phyloP scores from a whole-genome alignment of 768 basidiomycete genomes.

The Leccinum subgranulosum region DNA sequence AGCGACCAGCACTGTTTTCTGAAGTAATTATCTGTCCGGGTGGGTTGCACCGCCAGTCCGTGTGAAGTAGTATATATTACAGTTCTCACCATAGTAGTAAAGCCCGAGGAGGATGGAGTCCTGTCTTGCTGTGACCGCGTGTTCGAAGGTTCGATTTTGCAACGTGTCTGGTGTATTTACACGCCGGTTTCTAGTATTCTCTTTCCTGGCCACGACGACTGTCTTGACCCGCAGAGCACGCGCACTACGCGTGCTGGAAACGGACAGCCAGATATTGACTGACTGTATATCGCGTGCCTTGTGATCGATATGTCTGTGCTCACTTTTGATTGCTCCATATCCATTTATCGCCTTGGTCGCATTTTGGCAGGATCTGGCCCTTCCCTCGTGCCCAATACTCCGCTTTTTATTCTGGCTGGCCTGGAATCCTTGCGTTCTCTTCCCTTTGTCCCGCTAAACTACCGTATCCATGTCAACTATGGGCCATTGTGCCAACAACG shows the following conservation, averaged over 20 bases:
- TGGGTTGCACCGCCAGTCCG: not conserved
- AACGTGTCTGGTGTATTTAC: slow-evolving; percentile 20
- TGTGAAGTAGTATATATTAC: not conserved
- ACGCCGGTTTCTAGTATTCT: slow-evolving; percentile 6
- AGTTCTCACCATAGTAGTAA: slow-evolving; percentile 6
- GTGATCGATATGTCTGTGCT: slow-evolving; percentile 19
- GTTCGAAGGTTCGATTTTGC: slow-evolving; percentile 21
- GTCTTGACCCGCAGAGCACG: slow-evolving; percentile 18
- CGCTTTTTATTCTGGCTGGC: slow-evolving; percentile 22
- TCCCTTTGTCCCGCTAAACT: slow-evolving; percentile 4
- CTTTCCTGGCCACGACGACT: slow-evolving; percentile 4
- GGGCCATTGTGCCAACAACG: slow-evolving; percentile 8
- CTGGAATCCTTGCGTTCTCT: not conserved
- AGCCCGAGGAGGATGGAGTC: not conserved
- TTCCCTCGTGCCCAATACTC: slow-evolving; percentile 29
- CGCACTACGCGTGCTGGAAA: slow-evolving; percentile 25
- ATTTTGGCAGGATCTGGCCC: slow-evolving; percentile 25
- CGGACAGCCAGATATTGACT: slow-evolving; percentile 9
- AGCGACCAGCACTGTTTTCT: slow-evolving; percentile 1
- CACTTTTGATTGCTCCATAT: slow-evolving; percentile 3
- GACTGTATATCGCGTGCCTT: slow-evolving; percentile 14
- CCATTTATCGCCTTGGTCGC: slow-evolving; percentile 19
- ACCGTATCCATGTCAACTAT: slow-evolving; percentile 5
- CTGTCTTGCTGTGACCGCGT: slow-evolving; percentile 7
- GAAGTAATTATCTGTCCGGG: not conserved